These are phyloP conservation scores for Diaporthe longicolla DNA, from an alignment of 2,329 filamentous ascomycete genomes.

Conservation along the genomic window DNA sequence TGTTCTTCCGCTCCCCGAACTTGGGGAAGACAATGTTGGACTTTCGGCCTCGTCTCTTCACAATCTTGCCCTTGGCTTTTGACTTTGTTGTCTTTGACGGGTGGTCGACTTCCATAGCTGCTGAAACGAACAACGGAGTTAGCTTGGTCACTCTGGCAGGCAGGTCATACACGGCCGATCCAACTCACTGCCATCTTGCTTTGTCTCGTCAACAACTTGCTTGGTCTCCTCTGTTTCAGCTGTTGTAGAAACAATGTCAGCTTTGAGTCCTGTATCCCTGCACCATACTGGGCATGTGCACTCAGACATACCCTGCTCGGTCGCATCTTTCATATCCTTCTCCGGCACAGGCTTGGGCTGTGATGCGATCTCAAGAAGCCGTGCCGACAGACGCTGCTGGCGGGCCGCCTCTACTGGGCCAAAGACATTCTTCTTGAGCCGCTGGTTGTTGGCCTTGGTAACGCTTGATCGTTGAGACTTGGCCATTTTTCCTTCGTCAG, in stretches of 20 bases:
- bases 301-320: slow-evolving; percentile 59
- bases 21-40: slow-evolving; percentile 72
- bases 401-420: slow-evolving; percentile 85
- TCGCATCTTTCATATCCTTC: slow-evolving; percentile 60
- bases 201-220: slow-evolving; percentile 48
- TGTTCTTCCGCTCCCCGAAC: slow-evolving; percentile 66
- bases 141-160: neutral
- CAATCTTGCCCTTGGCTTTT: slow-evolving; percentile 64
- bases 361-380: slow-evolving; percentile 83
- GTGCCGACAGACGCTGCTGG: slow-evolving; percentile 86
- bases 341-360: slow-evolving; percentile 76
- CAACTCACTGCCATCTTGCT: slow-evolving; percentile 51
- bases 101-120: slow-evolving; percentile 71
- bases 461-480: slow-evolving; percentile 86
- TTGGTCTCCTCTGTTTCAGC: slow-evolving; percentile 48
- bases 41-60: slow-evolving; percentile 70
- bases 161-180: too few relatives aligned
- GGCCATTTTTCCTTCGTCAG: slow-evolving; percentile 73
- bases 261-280: neutral
- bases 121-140: slow-evolving; percentile 31
- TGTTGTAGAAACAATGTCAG: slow-evolving; percentile 10
- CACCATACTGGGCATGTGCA: neutral
- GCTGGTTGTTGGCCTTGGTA: slow-evolving; percentile 86
- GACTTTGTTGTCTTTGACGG: slow-evolving; percentile 56
- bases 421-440: slow-evolving; percentile 85